A percentile compares a stretch with the other conserved stretches of the same genome.
These are phyloP conservation scores for Penicillium sp. DNA, from an alignment of 2,329 filamentous ascomycete genomes.

Conservation along the genomic window DNA sequence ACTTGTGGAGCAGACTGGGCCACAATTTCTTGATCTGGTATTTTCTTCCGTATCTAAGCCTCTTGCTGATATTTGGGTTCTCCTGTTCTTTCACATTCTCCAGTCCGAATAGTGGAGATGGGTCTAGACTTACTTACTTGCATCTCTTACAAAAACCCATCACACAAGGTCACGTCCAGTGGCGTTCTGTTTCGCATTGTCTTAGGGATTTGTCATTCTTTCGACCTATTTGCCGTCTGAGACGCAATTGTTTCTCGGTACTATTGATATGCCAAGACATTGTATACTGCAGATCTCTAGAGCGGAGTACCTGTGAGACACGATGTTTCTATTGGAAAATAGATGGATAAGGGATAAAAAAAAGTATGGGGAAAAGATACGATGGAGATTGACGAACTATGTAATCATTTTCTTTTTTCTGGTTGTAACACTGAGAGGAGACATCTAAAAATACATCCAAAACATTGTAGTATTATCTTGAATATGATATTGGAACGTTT, in stretches of 20 bases:
- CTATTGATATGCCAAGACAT: slow-evolving; percentile 6
- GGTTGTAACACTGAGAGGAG: too few species aligned
- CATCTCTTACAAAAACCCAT: background rate
- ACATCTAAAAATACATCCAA: background rate
- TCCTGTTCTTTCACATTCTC: background rate
- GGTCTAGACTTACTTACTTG: background rate
- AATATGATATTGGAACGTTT: background rate
- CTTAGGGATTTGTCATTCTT: background rate
- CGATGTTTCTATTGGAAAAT: background rate
- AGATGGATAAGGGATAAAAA: background rate
- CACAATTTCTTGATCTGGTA: background rate
- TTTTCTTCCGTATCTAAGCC: background rate
- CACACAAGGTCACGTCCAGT: background rate
- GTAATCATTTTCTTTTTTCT: background rate
- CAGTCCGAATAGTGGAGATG: background rate
- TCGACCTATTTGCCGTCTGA: background rate
- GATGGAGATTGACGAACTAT: background rate
- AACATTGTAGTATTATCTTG: background rate
- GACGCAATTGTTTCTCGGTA: background rate
- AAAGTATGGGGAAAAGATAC: background rate
- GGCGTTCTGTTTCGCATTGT: slow-evolving; percentile 1
- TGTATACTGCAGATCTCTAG: slow-evolving; percentile 4
- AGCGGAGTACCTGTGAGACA: background rate
- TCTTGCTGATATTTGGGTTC: background rate
- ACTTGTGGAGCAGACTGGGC: background rate